A percentile compares a stretch with the other conserved stretches of the same genome.
phyloP scores from a whole-genome alignment of 2,329 filamentous ascomycete species.

The Acarospora socialis region DNA sequence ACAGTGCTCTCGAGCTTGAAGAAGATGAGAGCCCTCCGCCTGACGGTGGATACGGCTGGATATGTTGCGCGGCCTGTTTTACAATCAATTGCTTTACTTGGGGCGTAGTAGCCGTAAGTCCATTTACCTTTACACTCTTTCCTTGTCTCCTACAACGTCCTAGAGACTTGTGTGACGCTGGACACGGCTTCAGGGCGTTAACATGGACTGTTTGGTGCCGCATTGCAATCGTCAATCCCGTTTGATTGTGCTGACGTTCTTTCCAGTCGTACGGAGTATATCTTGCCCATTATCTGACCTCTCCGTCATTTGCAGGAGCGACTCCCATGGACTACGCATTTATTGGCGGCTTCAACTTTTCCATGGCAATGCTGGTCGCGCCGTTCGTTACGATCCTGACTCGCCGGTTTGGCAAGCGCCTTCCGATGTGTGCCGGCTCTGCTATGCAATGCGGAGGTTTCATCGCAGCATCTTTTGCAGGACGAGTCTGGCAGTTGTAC shows the following conservation, averaged over 20 bases:
- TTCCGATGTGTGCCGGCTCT: constrained; percentile 21
- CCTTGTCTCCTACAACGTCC: no score
- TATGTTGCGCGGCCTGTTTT: constrained; percentile 16
- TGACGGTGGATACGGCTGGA: constrained; percentile 23
- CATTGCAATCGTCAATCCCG: no score
- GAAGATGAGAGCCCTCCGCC: no score
- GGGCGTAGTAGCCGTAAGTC: constrained; percentile 19
- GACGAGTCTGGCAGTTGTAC: constrained; percentile 26
- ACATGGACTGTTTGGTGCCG: no score
- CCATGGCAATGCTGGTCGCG: constrained; percentile 22
- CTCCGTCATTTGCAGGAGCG: constrained; percentile 22
- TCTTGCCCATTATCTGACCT: constrained; percentile 27
- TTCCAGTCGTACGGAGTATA: constrained; percentile 30
- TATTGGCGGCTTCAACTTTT: constrained; percentile 27
- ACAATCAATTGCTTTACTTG: constrained; percentile 22
- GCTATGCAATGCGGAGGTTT: constrained; percentile 23
- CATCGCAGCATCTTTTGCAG: constrained; percentile 25
- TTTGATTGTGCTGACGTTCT: no score
- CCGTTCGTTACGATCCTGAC: constrained; percentile 20
- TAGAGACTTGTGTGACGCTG: no score
- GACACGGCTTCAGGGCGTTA: no score
- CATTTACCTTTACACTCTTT: no score
- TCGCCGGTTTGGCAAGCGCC: constrained; percentile 17
- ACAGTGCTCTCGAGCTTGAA: no score
- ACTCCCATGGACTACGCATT: constrained; percentile 25